A percentile compares a stretch with the other conserved stretches of the same genome.
Conservation (phyloP, 2,329 filamentous ascomycete genomes). For the Rhynchosporium secalis region DNA sequence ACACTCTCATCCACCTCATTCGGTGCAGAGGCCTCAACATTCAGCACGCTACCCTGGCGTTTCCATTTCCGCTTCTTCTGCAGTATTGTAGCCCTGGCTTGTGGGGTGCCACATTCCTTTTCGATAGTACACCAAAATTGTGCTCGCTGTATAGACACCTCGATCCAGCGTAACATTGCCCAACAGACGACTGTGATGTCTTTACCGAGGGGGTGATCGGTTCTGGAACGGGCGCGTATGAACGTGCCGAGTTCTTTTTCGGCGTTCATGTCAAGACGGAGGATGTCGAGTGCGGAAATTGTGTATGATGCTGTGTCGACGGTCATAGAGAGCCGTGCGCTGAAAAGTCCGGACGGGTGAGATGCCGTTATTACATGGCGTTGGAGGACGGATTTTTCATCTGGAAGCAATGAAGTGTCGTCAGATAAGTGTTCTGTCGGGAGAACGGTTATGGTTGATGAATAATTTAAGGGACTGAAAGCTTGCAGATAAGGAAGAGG, state of each 20-base stretch:
- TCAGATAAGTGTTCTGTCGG: slow-evolving; percentile 38
- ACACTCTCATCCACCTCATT: slow-evolving; percentile 36
- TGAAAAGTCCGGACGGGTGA: slow-evolving; percentile 55
- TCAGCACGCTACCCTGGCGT: slow-evolving; percentile 28
- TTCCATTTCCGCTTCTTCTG: slow-evolving; percentile 29
- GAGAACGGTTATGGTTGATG: slow-evolving; percentile 52
- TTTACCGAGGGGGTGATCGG: slow-evolving; percentile 49
- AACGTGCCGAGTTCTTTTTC: slow-evolving; percentile 58
- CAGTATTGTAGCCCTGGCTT: slow-evolving; percentile 31
- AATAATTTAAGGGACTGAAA: slow-evolving; percentile 67
- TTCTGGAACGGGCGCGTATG: slow-evolving; percentile 38
- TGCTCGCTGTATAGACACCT: slow-evolving; percentile 59
- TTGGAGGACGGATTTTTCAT: slow-evolving; percentile 45
- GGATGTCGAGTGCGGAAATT: slow-evolving; percentile 54
- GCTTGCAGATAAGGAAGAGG: slow-evolving; percentile 68
- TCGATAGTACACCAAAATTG: slow-evolving; percentile 61
- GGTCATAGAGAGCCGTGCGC: slow-evolving; percentile 56
- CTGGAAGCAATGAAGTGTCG: slow-evolving; percentile 25
- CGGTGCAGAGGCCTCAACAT: slow-evolving; percentile 33
- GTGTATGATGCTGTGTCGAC: slow-evolving; percentile 55
- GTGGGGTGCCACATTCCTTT: slow-evolving; percentile 45
- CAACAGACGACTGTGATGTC: slow-evolving; percentile 63
- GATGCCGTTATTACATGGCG: slow-evolving; percentile 54
- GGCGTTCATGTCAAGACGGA: slow-evolving; percentile 57
- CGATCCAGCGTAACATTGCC: slow-evolving; percentile 69